Conservation (phyloP, 2,329 filamentous ascomycete genomes). For the Pyricularia pennisetigena region DNA sequence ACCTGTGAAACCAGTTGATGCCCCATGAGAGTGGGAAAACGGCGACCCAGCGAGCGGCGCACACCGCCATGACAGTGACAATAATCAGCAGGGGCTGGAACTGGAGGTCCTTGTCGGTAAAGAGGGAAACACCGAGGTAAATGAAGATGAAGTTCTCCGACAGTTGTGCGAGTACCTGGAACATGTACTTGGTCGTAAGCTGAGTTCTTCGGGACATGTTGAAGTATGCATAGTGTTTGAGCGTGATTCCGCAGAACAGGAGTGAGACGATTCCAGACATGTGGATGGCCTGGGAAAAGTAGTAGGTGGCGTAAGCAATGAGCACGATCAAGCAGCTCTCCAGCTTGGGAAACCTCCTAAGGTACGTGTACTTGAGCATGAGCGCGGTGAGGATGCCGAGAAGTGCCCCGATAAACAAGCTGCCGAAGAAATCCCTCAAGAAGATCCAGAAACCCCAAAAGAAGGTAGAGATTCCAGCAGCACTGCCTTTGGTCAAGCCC, state of each 20-base stretch:
- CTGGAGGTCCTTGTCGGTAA: slow-evolving; percentile 77
- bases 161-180: slow-evolving; percentile 86
- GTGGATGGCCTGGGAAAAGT: slow-evolving; percentile 91
- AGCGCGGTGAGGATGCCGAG: slow-evolving; percentile 84
- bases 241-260: slow-evolving; percentile 92
- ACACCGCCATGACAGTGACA: slow-evolving; percentile 84
- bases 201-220: slow-evolving; percentile 99
- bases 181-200: slow-evolving; percentile 94
- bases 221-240: slow-evolving; percentile 99
- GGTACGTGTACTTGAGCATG: slow-evolving; percentile 87
- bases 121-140: slow-evolving; percentile 88
- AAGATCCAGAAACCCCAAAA: slow-evolving; percentile 92
- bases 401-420: slow-evolving; percentile 76
- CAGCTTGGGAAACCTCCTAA: slow-evolving; percentile 87
- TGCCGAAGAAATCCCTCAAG: slow-evolving; percentile 92
- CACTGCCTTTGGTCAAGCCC: slow-evolving; percentile 46
- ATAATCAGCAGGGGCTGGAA: slow-evolving; percentile 96
- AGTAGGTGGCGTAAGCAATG: slow-evolving; percentile 93
- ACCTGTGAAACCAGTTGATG: slow-evolving; percentile 90
- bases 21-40: slow-evolving; percentile 85
- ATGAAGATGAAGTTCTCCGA: slow-evolving; percentile 99
- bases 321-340: slow-evolving; percentile 91
- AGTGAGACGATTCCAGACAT: slow-evolving; percentile 97
- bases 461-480: slow-evolving; percentile 69
- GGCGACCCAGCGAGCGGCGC: slow-evolving; percentile 81